These are phyloP conservation scores for Phytophthora palmivora DNA, from an alignment of 352 stramenopile species.

Conservation along the genomic window DNA sequence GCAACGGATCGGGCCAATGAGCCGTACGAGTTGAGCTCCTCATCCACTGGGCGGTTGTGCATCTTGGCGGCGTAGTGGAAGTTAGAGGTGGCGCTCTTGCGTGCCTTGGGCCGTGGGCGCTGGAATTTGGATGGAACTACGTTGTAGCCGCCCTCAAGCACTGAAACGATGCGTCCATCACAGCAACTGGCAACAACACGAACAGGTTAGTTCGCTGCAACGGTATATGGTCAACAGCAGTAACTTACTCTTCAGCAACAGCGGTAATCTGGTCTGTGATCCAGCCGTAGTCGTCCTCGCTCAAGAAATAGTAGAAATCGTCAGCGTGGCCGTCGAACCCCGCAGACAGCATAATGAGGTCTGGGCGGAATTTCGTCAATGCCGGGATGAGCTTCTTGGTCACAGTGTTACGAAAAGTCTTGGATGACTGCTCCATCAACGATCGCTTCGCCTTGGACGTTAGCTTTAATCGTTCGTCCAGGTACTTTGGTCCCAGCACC, in stretches of 20 bases:
- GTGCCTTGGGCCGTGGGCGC: slow-evolving; percentile 38
- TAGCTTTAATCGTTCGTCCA: slow-evolving; percentile 68
- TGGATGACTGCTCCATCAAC: slow-evolving; percentile 59
- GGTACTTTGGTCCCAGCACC: slow-evolving; percentile 55
- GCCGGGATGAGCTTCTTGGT: slow-evolving; percentile 51
- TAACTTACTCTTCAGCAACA: slow-evolving; percentile 91
- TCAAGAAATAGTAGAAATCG: slow-evolving; percentile 81
- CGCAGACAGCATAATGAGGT: slow-evolving; percentile 75
- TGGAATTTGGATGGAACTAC: slow-evolving; percentile 60
- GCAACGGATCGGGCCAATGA: slow-evolving; percentile 67
- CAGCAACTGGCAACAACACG: slow-evolving; percentile 64
- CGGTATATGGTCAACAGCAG: not conserved
- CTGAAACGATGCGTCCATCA: slow-evolving; percentile 93
- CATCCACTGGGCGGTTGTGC: slow-evolving; percentile 60
- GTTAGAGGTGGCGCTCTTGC: slow-evolving; percentile 49
- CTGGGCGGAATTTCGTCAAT: slow-evolving; percentile 56
- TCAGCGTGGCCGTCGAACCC: slow-evolving; percentile 74
- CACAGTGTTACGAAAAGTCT: slow-evolving; percentile 46
- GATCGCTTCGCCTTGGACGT: slow-evolving; percentile 56
- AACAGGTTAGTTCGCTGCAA: slow-evolving; percentile 5
- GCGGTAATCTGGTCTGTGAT: slow-evolving; percentile 84
- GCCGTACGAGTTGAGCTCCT: slow-evolving; percentile 59
- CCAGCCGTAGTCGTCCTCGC: slow-evolving; percentile 88
- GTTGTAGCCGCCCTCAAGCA: slow-evolving; percentile 96
- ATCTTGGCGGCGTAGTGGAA: slow-evolving; percentile 59